Evolutionary conservation across 164 flowering plant species (phyloP).

Genomic region (Berberis thunbergii): DNA sequence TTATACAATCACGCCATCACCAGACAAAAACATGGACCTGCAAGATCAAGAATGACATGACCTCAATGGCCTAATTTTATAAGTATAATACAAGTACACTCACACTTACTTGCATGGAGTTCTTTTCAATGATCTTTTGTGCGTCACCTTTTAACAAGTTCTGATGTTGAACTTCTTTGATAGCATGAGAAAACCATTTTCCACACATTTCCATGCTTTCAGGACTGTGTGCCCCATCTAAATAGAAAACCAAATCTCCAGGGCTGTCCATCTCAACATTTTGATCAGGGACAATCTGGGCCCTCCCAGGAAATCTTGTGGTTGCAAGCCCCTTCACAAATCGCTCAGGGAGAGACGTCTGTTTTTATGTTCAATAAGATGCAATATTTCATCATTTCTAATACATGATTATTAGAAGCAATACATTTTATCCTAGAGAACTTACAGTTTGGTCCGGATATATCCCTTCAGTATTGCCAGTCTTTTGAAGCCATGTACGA

Average conservation of each 20-base stretch:
- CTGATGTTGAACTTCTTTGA: constrained; percentile 26
- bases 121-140: too few relatives aligned
- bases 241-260: constrained; percentile 63
- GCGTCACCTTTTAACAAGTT: too few relatives aligned
- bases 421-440: constrained; percentile 2
- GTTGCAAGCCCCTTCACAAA: constrained; percentile 67
- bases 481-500: constrained; percentile 69
- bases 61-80: too few relatives aligned
- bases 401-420: too few relatives aligned
- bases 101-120: too few relatives aligned
- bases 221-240: constrained; percentile 99
- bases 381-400: constrained; percentile 6
- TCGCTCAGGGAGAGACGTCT: constrained; percentile 69
- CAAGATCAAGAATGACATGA: too few relatives aligned
- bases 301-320: constrained; percentile 82
- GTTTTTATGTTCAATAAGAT: constrained; percentile 12
- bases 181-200: constrained; percentile 69
- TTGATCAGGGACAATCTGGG: constrained; percentile 69
- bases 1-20: too few relatives aligned
- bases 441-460: constrained; percentile 51
- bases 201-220: constrained; percentile 97
- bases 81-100: too few relatives aligned
- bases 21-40: too few relatives aligned
- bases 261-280: constrained; percentile 24
- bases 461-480: constrained; percentile 45